These are phyloP conservation scores for Fusarium sarcochroum DNA, from an alignment of 2,329 filamentous ascomycete genomes.

Conservation along the genomic window DNA sequence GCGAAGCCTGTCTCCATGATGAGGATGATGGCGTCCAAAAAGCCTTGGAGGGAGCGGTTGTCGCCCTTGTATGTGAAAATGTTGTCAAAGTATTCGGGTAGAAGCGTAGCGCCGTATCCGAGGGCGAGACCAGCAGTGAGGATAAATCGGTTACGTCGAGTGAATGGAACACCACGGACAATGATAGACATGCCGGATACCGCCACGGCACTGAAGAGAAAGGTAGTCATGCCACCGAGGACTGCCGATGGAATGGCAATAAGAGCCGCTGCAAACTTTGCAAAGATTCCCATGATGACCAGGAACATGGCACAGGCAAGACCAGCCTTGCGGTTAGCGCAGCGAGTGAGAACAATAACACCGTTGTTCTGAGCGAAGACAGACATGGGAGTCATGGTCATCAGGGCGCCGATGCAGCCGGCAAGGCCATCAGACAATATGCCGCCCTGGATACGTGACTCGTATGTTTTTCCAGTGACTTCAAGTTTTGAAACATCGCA, in stretches of 20 bases:
- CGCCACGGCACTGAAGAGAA: conserved; percentile 82
- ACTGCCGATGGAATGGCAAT: conserved; percentile 79
- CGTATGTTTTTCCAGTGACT: conserved; percentile 79
- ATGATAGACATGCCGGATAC: conserved; percentile 85
- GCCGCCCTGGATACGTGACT: conserved; percentile 83
- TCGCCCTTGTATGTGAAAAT: conserved; percentile 80
- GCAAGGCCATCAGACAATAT: conserved; percentile 84
- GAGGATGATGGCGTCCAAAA: conserved; percentile 80
- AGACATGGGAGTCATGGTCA: conserved; percentile 84
- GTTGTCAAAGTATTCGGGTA: conserved; percentile 76
- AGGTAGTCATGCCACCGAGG: conserved; percentile 82
- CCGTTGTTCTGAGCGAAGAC: conserved; percentile 90
- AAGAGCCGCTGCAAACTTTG: conserved; percentile 85
- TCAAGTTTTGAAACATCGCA: conserved; percentile 85
- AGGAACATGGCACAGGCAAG: conserved; percentile 84
- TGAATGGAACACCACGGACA: conserved; percentile 77
- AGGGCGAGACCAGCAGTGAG: conserved; percentile 81
- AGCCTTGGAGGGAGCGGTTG: conserved; percentile 78
- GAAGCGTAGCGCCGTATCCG: conserved; percentile 78
- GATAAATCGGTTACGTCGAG: conserved; percentile 85
- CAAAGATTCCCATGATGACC: conserved; percentile 84
- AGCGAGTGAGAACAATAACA: conserved; percentile 84
- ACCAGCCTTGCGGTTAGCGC: conserved; percentile 84
- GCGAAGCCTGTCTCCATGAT: conserved; percentile 83
- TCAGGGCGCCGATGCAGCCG: conserved; percentile 80